phyloP scores from a whole-genome alignment of 2,329 filamentous ascomycete species.

The Xylaria sp. region DNA sequence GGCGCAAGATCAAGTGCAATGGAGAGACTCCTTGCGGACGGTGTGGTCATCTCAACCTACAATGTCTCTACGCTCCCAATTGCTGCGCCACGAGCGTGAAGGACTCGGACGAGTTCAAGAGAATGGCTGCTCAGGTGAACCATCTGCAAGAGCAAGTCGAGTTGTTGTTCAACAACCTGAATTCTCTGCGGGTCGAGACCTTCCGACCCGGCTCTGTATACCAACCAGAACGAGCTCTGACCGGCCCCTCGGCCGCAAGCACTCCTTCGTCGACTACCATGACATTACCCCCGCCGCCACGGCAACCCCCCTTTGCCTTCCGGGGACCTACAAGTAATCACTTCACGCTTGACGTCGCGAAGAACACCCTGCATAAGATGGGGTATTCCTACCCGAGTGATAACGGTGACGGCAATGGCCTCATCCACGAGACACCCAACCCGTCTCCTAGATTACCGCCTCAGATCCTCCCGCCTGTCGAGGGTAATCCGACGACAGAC shows the following conservation, averaged over 20 bases:
- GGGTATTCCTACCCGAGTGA: constrained; percentile 67
- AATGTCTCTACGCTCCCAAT: constrained; percentile 61
- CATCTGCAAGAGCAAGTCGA: constrained; percentile 81
- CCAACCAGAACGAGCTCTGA: constrained; percentile 37
- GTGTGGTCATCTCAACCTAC: constrained; percentile 62
- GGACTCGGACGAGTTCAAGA: constrained; percentile 84
- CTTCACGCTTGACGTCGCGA: constrained; percentile 82
- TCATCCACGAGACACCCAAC: constrained; percentile 34
- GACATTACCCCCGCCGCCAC: constrained; percentile 44
- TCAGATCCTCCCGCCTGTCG: constrained; percentile 35
- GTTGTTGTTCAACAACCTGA: constrained; percentile 67
- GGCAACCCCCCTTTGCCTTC: constrained; percentile 66
- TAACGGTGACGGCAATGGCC: constrained; percentile 53
- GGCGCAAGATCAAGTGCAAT: constrained; percentile 72
- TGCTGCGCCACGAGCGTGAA: constrained; percentile 76
- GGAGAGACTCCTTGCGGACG: constrained; percentile 62
- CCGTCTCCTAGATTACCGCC: constrained; percentile 33
- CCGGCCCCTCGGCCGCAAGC: constrained; percentile 35
- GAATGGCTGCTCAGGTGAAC: constrained; percentile 68
- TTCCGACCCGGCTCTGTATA: constrained; percentile 30
- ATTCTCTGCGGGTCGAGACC: constrained; percentile 55
- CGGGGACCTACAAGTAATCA: constrained; percentile 80
- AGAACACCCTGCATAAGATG: constrained; percentile 82
- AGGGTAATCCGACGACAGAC: constrained; percentile 44
- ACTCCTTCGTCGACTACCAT: constrained; percentile 41